These are phyloP conservation scores for Durusdinium trenchii DNA, from an alignment of 73 alveolate genomes.

Conservation along the genomic window DNA sequence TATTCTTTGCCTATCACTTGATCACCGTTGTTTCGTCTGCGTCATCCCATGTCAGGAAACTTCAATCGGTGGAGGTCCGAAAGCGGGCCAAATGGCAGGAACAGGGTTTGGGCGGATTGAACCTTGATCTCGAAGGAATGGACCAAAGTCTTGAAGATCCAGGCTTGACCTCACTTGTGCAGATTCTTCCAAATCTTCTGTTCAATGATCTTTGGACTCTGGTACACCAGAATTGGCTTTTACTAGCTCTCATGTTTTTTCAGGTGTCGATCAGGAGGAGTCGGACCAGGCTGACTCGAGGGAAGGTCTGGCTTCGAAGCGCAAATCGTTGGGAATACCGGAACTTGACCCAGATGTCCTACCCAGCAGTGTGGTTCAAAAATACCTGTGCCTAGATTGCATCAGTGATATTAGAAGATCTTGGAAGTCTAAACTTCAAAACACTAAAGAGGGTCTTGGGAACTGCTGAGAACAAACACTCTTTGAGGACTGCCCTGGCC, in stretches of 20 bases:
- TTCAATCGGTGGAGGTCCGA: not conserved
- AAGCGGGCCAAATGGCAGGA: not conserved
- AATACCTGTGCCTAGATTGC: not conserved
- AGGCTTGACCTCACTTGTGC: not conserved
- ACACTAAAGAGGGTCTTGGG: not conserved
- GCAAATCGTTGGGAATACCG: not conserved
- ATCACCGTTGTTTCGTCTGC: not conserved
- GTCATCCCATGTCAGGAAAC: not conserved
- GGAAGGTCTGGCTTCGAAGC: not conserved
- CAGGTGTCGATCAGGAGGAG: not conserved
- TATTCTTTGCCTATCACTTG: not conserved
- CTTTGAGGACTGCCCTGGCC: slow-evolving; percentile 21
- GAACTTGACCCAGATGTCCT: slow-evolving; percentile 29
- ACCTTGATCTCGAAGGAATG: not conserved
- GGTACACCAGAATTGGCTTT: too few species aligned
- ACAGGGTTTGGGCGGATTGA: not conserved
- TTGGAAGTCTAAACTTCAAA: not conserved
- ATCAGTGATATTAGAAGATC: not conserved
- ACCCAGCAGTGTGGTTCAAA: not conserved
- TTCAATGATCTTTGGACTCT: too few species aligned
- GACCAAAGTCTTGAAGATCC: not conserved
- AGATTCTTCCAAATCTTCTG: too few species aligned
- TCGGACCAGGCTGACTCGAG: not conserved
- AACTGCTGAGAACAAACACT: too few species aligned
- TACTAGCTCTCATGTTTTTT: not conserved